Evolutionary conservation across 345 rosid genomes (phyloP), one percentile per base, ranked within the genome.

Genomic region (Leavenworthia alabamica): DNA sequence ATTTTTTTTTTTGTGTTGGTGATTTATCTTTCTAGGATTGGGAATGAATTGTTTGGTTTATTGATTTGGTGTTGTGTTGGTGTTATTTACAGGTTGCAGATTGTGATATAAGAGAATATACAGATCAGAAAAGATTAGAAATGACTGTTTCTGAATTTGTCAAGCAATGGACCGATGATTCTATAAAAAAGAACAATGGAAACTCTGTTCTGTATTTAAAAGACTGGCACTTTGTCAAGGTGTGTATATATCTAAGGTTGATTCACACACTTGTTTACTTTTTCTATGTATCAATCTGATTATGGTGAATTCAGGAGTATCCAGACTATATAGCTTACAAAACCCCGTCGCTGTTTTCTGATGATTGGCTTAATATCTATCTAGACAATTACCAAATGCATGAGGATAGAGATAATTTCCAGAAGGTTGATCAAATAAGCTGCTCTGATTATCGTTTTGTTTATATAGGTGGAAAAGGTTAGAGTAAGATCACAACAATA

Each of bases 201-300:
- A 64, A 61, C 17, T 69, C 86, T 1, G 73, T 79, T 65, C 79
- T 86, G 7, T 91, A 91, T 82, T 68, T 92, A 67, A 92, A 89
- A 78, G 98, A 89, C 55, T 92, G 98, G 96, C 97, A 92, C 79
- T 92, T 92, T 71, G 90, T 81, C 4, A 89, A 89, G 92, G 94
- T 88, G 29, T n/a, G n/a, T n/a, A n/a, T 44, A 29, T 60, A 53
- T 37, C 33, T 43, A 26, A 52, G 23, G 56, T 72, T 64, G 44
- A 39, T 5, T 47, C 59, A 66, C 37, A 33, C 22, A 40, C 42
- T 72, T 52, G 33, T 23, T 64, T 65, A 20, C 23, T 22, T 57
- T 23, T 23, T 27, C 35, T 20, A 12, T 44, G 27, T 11, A 50
- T 29, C 41, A 24, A 43, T 65, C 11, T 65, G 12, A 40, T 26